Base-by-base conservation (phyloP, 257 asterid genomes). In the Craterostigma plantagineum region DNA sequence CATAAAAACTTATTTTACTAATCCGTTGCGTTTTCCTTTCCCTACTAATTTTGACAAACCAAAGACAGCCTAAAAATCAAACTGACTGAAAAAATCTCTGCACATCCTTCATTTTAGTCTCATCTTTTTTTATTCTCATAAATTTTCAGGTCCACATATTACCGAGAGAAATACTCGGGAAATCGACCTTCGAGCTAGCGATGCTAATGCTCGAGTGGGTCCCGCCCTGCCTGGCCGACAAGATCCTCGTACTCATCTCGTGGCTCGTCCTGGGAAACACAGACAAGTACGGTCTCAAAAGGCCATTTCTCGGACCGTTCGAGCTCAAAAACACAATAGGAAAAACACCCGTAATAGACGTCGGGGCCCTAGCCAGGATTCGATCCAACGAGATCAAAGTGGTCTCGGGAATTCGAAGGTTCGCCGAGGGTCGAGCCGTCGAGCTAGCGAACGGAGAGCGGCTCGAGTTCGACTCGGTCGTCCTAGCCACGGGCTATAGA, bases 291-390 rank as follows among this genome's bases (percentile, higher is more conserved):
- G 93, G 95, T 35, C 58, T 87, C 7, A 82, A 60, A 30, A 70
- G 86, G 77, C 95, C 98, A 35, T 14, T 14, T 0, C 51, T 44
- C 37, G 98, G 95, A 37, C 98, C 98, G 43, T 55, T 87, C 37
- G 62, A 87, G 79, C 78, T 82, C 15, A 87, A 87, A 43, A 63
- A 69, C 57, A 72, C 46, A n/a, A 48, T 58, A 54, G 98, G 98
- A 13, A 87, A 74, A 43, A 82, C 98, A n/a, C 98, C 98, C 6
- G 98, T 87, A 5, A 56, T 87, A 46, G 98, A 87, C 42, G 74
- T 72, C 33, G 98, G 98, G 9, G 60, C 98, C 15, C 60, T 87
- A 6, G 40, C 76, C 8, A 79, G 55, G 55, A 82, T 87, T 41
- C 70, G 69, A 62, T 57, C 93, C 9, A 93, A 93, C n/a, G 67